Percentiles rank a stretch among this genome's conserved stretches.
Evolutionary conservation across 2,329 filamentous ascomycete genomes (phyloP).

Genomic region (Exophiala bonariae): DNA sequence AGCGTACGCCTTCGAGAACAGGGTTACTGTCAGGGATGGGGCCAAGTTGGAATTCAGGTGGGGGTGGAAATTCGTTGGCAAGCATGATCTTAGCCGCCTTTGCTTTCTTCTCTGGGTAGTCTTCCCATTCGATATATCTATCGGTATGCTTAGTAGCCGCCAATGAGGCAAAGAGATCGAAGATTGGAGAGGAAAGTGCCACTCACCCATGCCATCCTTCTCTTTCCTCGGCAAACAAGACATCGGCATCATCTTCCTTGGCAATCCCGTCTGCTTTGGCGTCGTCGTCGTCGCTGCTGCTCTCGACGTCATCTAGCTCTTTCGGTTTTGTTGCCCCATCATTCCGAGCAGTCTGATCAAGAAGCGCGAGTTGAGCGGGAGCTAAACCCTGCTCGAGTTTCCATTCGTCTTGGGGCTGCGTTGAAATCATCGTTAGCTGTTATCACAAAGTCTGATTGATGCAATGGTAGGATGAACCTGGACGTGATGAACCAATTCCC

Average conservation of each 20-base stretch:
- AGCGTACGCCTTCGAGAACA: slow-evolving; percentile 56
- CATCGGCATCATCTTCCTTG: slow-evolving; percentile 42
- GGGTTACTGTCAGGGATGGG: slow-evolving; percentile 60
- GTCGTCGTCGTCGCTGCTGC: slow-evolving; percentile 7
- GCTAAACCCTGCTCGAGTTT: slow-evolving; percentile 54
- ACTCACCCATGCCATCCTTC: slow-evolving; percentile 50
- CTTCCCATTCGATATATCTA: slow-evolving; percentile 68
- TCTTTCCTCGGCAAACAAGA: slow-evolving; percentile 45
- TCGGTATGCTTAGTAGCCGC: background rate
- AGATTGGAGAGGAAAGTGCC: slow-evolving; percentile 6
- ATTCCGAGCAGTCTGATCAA: slow-evolving; percentile 46
- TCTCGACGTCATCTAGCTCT: slow-evolving; percentile 15
- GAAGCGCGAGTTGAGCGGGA: slow-evolving; percentile 47
- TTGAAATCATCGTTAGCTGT: slow-evolving; percentile 13
- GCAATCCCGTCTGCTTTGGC: slow-evolving; percentile 28
- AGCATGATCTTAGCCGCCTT: slow-evolving; percentile 57
- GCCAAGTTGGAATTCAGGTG: slow-evolving; percentile 58
- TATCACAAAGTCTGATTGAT: background rate
- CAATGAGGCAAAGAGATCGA: no score
- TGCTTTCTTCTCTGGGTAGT: slow-evolving; percentile 67
- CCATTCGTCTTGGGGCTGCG: slow-evolving; percentile 47
- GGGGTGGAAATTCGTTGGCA: slow-evolving; percentile 50
- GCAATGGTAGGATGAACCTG: slow-evolving; percentile 9
- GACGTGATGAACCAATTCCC: slow-evolving; percentile 16
- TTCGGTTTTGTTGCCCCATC: slow-evolving; percentile 28